phyloP scores from a whole-genome alignment of 2,329 filamentous ascomycete genomes.

The Zasmidium citrigriseum region DNA sequence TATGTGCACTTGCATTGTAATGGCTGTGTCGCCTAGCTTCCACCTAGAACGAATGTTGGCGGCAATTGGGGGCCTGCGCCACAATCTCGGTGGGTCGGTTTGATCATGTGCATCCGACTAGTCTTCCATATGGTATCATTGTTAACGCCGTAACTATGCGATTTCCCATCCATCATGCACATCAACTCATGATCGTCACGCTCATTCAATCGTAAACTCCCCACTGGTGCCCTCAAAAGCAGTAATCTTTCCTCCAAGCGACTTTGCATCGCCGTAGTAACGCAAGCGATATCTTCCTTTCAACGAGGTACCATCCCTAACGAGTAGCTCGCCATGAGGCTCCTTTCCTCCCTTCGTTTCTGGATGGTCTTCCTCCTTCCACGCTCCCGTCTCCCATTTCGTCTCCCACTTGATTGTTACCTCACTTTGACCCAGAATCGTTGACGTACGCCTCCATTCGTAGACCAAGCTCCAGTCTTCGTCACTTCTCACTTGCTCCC shows the following conservation, averaged over 20 bases:
- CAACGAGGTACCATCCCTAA: slow-evolving; percentile 35
- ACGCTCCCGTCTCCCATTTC: slow-evolving; percentile 48
- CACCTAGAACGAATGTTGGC: too few relatives aligned
- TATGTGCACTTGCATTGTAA: too few relatives aligned
- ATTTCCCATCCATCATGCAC: not conserved
- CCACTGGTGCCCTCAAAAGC: slow-evolving; percentile 70
- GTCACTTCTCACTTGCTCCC: slow-evolving; percentile 71
- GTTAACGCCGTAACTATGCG: slow-evolving; percentile 1
- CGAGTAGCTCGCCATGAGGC: slow-evolving; percentile 25
- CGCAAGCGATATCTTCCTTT: slow-evolving; percentile 72
- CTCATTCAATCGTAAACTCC: slow-evolving; percentile 47
- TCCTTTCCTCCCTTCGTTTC: slow-evolving; percentile 38
- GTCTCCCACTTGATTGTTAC: slow-evolving; percentile 82
- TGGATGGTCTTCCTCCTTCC: slow-evolving; percentile 16
- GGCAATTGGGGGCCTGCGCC: too few relatives aligned
- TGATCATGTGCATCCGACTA: too few relatives aligned
- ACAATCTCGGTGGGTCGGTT: too few relatives aligned
- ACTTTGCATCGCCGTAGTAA: slow-evolving; percentile 85
- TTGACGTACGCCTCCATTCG: slow-evolving; percentile 73
- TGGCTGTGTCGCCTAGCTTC: too few relatives aligned
- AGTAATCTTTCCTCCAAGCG: slow-evolving; percentile 60
- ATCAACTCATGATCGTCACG: not conserved
- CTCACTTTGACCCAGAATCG: slow-evolving; percentile 71
- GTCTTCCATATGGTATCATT: too few relatives aligned
- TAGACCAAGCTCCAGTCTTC: slow-evolving; percentile 82